Evolutionary conservation across 1,284 basidiomycete species (phyloP), one percentile per base, ranked within the genome.

Genomic region (Ceratobasidium sp.): DNA sequence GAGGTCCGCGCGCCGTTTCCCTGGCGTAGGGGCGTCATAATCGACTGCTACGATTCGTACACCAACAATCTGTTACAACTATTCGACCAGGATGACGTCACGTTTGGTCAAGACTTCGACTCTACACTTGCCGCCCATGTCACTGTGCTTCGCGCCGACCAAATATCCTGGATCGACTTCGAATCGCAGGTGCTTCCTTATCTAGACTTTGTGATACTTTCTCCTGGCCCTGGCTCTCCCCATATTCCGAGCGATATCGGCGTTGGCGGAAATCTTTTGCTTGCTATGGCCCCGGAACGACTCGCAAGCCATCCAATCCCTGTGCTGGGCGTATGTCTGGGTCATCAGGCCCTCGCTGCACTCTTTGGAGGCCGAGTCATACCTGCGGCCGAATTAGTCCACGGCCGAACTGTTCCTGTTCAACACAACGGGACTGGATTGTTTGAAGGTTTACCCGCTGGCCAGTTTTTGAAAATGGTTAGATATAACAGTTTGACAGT

Each of bases 321-420:
- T 0, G 86, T 94, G 50, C 91, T 96, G 74, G 94, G 94, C 1
- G 91, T 98, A 2, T 98, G 96, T 79, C 86, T 98, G 13, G 97
- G 97, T 0, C 87, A 96, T 70, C 97, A 98, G 80, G 96, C 95
- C 73, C 86, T 98, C 43, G 93, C 88, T 0, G 85, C 92, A 8
- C 91, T 91, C 63, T 89, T 88, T 76, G 95, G 95, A 13, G 95
- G 89, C 11, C 78, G 80, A 43, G 77, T 90, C 23, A 81, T 83
- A 73, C 82, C 85, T 73, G 79, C 89, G 67, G 77, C 82, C 11
- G 84, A 87, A 55, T 91, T 92, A 28, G 92, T 92, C 75, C 95
- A 97, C 78, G 95, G 95, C 2, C 94, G 93, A 77, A 86, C 93
- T 55, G 92, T 92, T 5, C 79, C 81, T 30, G 85, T 96, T 38